These are phyloP conservation scores for Kwoniella newhampshirensis DNA, from an alignment of 768 basidiomycete genomes.

Conservation along the genomic window DNA sequence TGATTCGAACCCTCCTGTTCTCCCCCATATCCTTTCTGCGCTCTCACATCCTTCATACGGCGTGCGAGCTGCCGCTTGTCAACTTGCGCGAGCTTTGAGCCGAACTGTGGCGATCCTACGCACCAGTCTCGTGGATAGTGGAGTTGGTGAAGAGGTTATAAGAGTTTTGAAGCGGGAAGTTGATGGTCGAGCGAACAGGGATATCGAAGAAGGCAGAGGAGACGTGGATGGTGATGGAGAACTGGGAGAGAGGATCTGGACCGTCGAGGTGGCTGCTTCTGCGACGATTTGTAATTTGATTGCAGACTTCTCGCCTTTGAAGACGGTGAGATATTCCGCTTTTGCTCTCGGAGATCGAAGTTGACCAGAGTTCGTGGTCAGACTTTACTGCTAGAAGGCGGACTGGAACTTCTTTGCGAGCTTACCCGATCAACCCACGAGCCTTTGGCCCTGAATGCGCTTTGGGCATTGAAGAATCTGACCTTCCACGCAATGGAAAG, in stretches of 20 bases:
- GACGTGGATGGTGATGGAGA: conserved; percentile 12
- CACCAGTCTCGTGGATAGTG: conserved; percentile 80
- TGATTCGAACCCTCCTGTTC: conserved; percentile 59
- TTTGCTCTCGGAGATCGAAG: background rate
- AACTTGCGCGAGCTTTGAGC: conserved; percentile 75
- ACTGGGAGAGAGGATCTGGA: conserved; percentile 62
- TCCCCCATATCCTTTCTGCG: conserved; percentile 61
- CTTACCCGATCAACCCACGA: conserved; percentile 62
- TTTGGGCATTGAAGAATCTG: conserved; percentile 90
- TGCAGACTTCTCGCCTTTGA: conserved; percentile 78
- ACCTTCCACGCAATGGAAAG: conserved; percentile 64
- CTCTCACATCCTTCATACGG: conserved; percentile 67
- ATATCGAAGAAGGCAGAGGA: conserved; percentile 50
- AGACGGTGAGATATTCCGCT: conserved; percentile 58
- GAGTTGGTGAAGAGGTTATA: conserved; percentile 71
- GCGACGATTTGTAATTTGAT: conserved; percentile 81
- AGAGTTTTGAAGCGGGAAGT: conserved; percentile 57
- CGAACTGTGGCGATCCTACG: conserved; percentile 75
- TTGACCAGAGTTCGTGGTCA: conserved; percentile 39
- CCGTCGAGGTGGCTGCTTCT: conserved; percentile 70
- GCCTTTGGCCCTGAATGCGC: conserved; percentile 64
- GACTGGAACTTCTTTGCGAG: conserved; percentile 65
- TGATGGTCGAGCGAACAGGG: conserved; percentile 18
- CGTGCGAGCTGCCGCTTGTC: conserved; percentile 82
- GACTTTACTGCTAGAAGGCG: conserved; percentile 68